Base-by-base conservation (phyloP, 2,329 filamentous ascomycete genomes). In the Fusarium sp. region DNA sequence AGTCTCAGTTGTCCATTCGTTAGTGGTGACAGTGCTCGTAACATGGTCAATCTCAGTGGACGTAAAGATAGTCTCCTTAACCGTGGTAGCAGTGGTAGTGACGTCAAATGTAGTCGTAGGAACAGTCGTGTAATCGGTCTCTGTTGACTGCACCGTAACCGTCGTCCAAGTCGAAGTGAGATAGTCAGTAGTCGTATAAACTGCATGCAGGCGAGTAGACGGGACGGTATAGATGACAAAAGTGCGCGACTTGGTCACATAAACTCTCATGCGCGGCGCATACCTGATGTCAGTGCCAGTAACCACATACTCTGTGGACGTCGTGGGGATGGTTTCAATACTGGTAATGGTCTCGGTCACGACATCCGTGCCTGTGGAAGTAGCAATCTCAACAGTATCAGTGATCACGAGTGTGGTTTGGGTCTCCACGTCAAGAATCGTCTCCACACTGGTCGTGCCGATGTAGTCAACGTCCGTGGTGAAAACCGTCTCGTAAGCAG, bases 401-500 rank as follows among this genome's bases (percentile, higher is more conserved):
- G 62, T 62, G n/a, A 54, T 39, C 7, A 42, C 19, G 15, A 46
- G 17, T 1, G 21, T 50, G 4, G 58, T 63, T 15, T 43, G 14
- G 2, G 61, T 64, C 5, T 40, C 51, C 6, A 46, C 14, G 1
- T 53, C 49, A 19, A 53, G 34, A 40, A 64, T 17, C 6, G 57
- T 51, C 26, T 54, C 60, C 20, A 54, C 19, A 17, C 39, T 49
- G 1, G 61, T 64, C 1, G 56, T n/a, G 1, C 50, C 61, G 6
- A 56, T 23, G 8, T 62, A 56, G 12, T 64, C 50, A 15, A 56
- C 32, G 17, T 56, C 32, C 2, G 61, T 64, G 4, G 46, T 56
- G 17, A 38, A 36, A 1, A 61, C 32, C 4, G 61, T 64, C 11
- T 49, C 30, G 21, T 64, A 47, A 39, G 54, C 8, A 53, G 56